Base-by-base conservation (phyloP, 768 basidiomycete genomes). In the Hysterangium stoloniferum region DNA sequence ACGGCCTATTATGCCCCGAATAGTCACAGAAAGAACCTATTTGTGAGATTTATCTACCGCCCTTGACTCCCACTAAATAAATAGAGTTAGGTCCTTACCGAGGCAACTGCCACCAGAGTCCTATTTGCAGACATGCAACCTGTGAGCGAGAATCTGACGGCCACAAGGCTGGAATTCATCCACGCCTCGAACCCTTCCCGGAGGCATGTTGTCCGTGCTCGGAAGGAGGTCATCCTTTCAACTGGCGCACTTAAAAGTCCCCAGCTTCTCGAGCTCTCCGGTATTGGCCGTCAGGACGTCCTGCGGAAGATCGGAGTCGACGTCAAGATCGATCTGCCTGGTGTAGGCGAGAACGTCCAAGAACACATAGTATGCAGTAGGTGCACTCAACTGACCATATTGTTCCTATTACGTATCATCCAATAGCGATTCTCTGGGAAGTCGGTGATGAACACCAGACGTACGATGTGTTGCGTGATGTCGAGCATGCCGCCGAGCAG, bases 291-390 rank as follows among this genome's bases (percentile, higher is more conserved):
- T 0, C 56, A 60, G 2, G 59, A 64, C 0, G 56, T 82, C 34
- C 66, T 88, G 34, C 58, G 72, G 34, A 65, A 64, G 29, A 65
- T 75, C 46, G 70, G 68, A 9, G 73, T 90, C 28, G 56, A 64
- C 6, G 67, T 71, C 52, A 44, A 78, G 24, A 71, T 84, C 12
- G 78, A 86, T 48, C 74, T 89, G 12, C 84, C 85, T 1, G 82
- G 82, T 15, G 87, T 93, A 0, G 87, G 88, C 9, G 81, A 84
- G 59, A 77, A 86, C 55, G 55, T 73, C 44, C 74, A 75, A 58
- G 72, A 77, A 51, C 72, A 80, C 52, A 48, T 60, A 44, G 60
- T 57, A n/a, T 29, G 51, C n/a, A n/a, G n/a, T n/a, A n/a, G n/a
- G n/a, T n/a, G n/a, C n/a, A n/a, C n/a, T n/a, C n/a, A n/a, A n/a